These are phyloP conservation scores for Trichoderma lentiforme DNA, from an alignment of 2,329 filamentous ascomycete species.

Conservation along the genomic window DNA sequence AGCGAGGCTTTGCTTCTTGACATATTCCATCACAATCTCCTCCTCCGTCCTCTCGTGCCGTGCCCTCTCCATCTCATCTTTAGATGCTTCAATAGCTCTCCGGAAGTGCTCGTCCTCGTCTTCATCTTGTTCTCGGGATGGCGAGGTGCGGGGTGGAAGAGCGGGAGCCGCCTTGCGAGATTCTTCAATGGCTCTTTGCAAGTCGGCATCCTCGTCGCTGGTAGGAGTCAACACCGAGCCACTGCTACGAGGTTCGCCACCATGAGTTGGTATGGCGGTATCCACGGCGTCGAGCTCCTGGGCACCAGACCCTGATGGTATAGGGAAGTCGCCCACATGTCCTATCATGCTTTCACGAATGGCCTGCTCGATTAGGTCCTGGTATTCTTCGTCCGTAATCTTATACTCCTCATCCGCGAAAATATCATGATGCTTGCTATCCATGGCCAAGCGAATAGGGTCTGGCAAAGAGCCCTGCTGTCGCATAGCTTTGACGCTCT, in stretches of 20 bases:
- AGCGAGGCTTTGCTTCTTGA: conserved; percentile 71
- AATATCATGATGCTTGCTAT: conserved; percentile 30
- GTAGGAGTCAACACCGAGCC: conserved; percentile 14
- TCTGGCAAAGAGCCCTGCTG: conserved; percentile 29
- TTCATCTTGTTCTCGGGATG: conserved; percentile 27
- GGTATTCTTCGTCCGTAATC: conserved; percentile 57
- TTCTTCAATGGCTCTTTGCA: conserved; percentile 41
- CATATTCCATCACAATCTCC: conserved; percentile 70
- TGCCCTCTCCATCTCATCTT: conserved; percentile 41
- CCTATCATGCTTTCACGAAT: conserved; percentile 48
- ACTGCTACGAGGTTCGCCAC: neutral
- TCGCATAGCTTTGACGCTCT: conserved; percentile 60
- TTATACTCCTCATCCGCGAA: conserved; percentile 42
- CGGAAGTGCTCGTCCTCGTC: conserved; percentile 39
- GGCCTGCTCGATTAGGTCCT: conserved; percentile 53
- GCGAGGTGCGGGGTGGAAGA: conserved; percentile 10
- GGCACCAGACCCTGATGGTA: conserved; percentile 23
- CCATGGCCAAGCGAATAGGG: conserved; percentile 20
- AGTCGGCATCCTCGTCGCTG: conserved; percentile 40
- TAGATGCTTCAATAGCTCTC: conserved; percentile 45
- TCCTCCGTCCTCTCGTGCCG: conserved; percentile 57
- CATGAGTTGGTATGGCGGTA: neutral
- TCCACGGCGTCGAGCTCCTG: conserved; percentile 20
- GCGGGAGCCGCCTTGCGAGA: conserved; percentile 32
- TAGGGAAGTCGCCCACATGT: conserved; percentile 18